A percentile compares a stretch with the other conserved stretches of the same genome.
These are phyloP conservation scores for Alternaria novae-zelandiae DNA, from an alignment of 2,329 filamentous ascomycete genomes.

Conservation along the genomic window DNA sequence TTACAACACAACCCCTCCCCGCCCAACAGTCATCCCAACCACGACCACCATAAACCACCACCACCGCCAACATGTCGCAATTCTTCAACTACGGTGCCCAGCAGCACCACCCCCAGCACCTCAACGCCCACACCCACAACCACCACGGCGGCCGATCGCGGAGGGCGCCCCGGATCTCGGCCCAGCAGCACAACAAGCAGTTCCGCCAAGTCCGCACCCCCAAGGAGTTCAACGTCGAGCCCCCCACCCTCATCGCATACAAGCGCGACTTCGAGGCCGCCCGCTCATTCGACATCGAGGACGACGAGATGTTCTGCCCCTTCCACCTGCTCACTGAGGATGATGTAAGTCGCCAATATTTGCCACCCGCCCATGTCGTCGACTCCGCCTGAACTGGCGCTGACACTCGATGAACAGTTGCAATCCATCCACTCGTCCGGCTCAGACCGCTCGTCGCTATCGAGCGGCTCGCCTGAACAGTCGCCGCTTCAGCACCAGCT, in stretches of 20 bases:
- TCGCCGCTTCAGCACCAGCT: conserved; percentile 88
- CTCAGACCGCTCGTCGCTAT: conserved; percentile 92
- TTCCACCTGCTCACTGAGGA: conserved; percentile 84
- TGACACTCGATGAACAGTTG: conserved; percentile 64
- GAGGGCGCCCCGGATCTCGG: conserved; percentile 79
- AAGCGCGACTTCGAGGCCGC: conserved; percentile 88
- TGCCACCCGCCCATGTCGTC: conserved; percentile 34
- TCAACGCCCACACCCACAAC: conserved; percentile 69
- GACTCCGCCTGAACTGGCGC: conserved; percentile 28
- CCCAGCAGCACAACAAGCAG: conserved; percentile 86
- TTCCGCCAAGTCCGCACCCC: conserved; percentile 84
- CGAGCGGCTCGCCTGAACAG: conserved; percentile 89
- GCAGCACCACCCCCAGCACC: conserved; percentile 53
- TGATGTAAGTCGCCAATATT: conserved; percentile 68
- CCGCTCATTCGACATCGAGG: conserved; percentile 92
- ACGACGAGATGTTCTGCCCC: conserved; percentile 95
- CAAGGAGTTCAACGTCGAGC: conserved; percentile 79
- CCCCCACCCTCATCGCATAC: conserved; percentile 77
- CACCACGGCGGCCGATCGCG: conserved; percentile 86
- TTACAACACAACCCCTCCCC: conserved; percentile 25
- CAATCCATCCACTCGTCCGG: conserved; percentile 88
- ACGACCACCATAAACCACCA: conserved; percentile 19
- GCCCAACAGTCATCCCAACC: conserved; percentile 23
- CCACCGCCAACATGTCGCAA: conserved; percentile 51
- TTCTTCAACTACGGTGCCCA: conserved; percentile 57